Percentiles rank a stretch among this genome's conserved stretches.
Conservation (phyloP, 192 early-diverging fungal species). For the Backusella circina region DNA sequence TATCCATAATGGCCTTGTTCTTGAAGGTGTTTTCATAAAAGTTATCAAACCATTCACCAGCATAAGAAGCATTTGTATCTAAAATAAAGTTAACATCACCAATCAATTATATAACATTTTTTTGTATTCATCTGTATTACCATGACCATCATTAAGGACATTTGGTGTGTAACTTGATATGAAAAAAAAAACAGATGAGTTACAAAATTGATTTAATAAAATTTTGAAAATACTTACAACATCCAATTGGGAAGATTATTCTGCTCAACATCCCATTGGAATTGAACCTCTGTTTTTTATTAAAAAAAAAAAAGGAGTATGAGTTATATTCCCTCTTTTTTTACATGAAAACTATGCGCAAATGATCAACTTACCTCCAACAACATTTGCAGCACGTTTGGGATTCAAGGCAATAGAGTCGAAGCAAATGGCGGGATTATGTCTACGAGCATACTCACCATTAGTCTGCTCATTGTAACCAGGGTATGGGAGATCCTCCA, state of each 20-base stretch:
- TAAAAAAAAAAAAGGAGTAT: not conserved
- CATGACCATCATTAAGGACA: slow-evolving; percentile 52
- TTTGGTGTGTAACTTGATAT: slow-evolving; percentile 51
- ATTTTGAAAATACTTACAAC: slow-evolving; percentile 6
- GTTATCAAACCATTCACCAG: slow-evolving; percentile 48
- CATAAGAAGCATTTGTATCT: slow-evolving; percentile 36
- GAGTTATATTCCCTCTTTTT: not conserved
- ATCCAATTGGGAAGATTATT: slow-evolving; percentile 16
- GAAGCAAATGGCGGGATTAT: slow-evolving; percentile 22
- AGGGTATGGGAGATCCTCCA: slow-evolving; percentile 21
- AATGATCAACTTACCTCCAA: not conserved
- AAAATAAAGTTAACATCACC: not conserved
- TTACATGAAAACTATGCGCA: not conserved
- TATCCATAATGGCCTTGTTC: slow-evolving; percentile 43
- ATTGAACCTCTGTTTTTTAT: not conserved
- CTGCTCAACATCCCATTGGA: not conserved
- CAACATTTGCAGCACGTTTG: slow-evolving; percentile 6
- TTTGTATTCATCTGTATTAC: not conserved
- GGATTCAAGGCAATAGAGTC: slow-evolving; percentile 14
- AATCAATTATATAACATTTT: not conserved
- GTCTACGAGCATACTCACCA: slow-evolving; percentile 21
- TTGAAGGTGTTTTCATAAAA: slow-evolving; percentile 52
- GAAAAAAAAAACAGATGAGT: not conserved
- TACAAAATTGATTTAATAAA: not conserved
- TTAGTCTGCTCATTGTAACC: not conserved